Percentiles rank a stretch among this genome's conserved stretches.
Conservation (phyloP, 2,329 filamentous ascomycete species). For the Diaporthe ilicicola region DNA sequence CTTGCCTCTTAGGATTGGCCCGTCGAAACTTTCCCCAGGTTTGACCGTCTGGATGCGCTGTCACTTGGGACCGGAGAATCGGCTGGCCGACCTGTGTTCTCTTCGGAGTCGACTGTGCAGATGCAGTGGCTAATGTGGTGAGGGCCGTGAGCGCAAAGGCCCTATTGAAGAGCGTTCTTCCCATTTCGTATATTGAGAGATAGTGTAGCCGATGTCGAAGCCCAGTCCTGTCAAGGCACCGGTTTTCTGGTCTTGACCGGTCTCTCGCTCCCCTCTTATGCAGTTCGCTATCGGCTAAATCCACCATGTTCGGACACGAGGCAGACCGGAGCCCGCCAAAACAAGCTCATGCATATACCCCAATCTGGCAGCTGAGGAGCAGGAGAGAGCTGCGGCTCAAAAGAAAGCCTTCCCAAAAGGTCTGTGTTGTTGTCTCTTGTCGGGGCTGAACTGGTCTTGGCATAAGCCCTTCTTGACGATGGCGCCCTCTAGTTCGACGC, state of each 20-base stretch:
- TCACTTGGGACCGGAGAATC: slow-evolving; percentile 8
- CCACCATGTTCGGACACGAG: neutral
- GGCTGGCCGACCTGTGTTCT: neutral
- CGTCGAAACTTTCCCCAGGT: neutral
- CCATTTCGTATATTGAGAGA: neutral
- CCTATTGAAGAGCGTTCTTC: neutral
- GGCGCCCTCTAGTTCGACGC: slow-evolving; percentile 16
- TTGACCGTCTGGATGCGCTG: neutral
- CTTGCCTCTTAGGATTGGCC: slow-evolving; percentile 4
- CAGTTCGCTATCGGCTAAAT: slow-evolving; percentile 11
- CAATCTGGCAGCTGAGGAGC: neutral
- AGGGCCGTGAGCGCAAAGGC: neutral
- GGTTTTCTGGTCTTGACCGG: neutral
- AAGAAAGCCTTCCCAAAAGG: neutral
- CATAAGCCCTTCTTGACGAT: slow-evolving; percentile 4
- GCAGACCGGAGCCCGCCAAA: slow-evolving; percentile 1
- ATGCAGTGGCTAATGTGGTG: neutral
- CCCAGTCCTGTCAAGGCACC: neutral
- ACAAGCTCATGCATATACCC: slow-evolving; percentile 7
- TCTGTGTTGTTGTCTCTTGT: neutral
- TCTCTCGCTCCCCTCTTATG: slow-evolving; percentile 1
- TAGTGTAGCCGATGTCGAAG: neutral
- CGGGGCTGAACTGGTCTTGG: slow-evolving; percentile 18
- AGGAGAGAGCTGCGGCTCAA: slow-evolving; percentile 9
- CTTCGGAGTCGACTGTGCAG: neutral